Evolutionary conservation across 2,329 filamentous ascomycete genomes (phyloP).

Genomic region (Dryadomyces sulphureus): DNA sequence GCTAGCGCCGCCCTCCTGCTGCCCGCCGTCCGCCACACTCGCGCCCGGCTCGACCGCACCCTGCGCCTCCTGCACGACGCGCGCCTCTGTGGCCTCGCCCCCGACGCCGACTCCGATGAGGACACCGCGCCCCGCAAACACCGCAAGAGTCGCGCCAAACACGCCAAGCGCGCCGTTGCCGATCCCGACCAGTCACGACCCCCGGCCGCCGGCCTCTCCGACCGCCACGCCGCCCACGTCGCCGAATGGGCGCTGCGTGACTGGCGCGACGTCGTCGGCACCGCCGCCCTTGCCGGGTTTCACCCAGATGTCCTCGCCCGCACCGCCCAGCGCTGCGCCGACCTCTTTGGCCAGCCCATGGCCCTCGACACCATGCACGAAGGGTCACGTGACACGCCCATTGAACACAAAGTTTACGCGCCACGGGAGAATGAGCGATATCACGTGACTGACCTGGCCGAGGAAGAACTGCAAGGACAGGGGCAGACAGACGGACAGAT

Average conservation of each 20-base stretch:
- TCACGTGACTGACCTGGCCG: too few species aligned
- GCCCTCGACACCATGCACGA: conserved; percentile 36
- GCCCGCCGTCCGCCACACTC: conserved; percentile 55
- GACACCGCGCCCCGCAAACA: not conserved
- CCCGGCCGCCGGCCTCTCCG: not conserved
- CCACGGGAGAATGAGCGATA: too few species aligned
- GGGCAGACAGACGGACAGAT: not conserved
- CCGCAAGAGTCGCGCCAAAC: too few species aligned
- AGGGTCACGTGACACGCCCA: too few species aligned
- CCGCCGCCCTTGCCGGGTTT: conserved; percentile 64
- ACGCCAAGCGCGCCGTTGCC: too few species aligned
- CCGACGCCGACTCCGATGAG: not conserved
- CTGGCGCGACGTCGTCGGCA: conserved; percentile 74
- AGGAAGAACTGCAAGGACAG: too few species aligned
- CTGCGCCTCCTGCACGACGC: conserved; percentile 56
- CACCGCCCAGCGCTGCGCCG: conserved; percentile 57
- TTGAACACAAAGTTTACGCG: too few species aligned
- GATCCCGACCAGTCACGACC: not conserved
- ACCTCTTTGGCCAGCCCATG: conserved; percentile 62
- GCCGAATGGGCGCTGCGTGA: conserved; percentile 40
- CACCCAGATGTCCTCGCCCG: conserved; percentile 48
- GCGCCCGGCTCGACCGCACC: conserved; percentile 54
- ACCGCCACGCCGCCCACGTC: not conserved
- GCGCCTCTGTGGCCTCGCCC: conserved; percentile 33
- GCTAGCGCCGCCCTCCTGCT: conserved; percentile 47